Conservation (phyloP, 805 yeast genomes). For the Saccharomycopsis malanga region DNA sequence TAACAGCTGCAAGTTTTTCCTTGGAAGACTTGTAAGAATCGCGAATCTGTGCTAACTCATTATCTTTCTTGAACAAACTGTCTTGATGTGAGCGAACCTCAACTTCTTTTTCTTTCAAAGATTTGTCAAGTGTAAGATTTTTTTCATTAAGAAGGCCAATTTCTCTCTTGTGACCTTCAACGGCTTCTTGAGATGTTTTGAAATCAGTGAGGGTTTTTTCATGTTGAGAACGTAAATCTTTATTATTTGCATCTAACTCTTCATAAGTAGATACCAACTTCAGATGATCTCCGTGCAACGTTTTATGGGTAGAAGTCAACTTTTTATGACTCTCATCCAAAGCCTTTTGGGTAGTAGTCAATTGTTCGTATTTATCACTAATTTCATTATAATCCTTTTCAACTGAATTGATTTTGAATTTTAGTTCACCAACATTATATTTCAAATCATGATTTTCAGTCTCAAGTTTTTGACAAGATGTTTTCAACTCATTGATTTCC, state of each 20-base stretch:
- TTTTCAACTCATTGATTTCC: neutral
- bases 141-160: neutral
- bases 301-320: neutral
- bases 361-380: neutral
- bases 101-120: no score
- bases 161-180: neutral
- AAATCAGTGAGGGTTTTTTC: no score
- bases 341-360: neutral
- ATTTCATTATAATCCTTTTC: constrained; percentile 16
- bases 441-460: constrained; percentile 17
- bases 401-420: constrained; percentile 15
- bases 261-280: no score
- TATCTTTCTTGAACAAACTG: no score
- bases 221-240: no score
- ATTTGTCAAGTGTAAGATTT: neutral
- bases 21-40: no score
- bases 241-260: neutral
- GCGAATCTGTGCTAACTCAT: no score
- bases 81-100: no score
- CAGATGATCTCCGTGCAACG: no score
- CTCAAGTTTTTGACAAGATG: neutral
- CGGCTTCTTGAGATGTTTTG: no score
- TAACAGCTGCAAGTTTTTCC: no score
- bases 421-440: constrained; percentile 8
- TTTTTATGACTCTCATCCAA: neutral